Evolutionary conservation across 1,284 basidiomycete genomes (phyloP), one percentile per base, ranked within the genome.

Genomic region (Ganoderma multipileum): DNA sequence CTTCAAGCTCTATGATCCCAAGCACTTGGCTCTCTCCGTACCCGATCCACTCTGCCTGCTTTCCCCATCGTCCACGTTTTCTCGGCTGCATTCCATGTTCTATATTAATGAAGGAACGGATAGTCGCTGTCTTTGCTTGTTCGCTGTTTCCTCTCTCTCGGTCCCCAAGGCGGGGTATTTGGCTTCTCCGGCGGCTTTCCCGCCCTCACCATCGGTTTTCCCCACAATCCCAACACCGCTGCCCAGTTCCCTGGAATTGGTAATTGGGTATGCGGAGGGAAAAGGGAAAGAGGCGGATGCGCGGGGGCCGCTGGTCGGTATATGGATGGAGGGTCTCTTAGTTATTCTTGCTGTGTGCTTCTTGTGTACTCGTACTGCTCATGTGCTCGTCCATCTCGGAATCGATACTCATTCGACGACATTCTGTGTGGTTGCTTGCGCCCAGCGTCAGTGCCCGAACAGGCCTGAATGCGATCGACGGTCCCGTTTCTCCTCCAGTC

Each of bases 51-150:
- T 42, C 38, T 23, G 14, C 16, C 63, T 63, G 66, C 62, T 67
- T 55, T 69, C 61, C 50, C 61, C 28, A 18, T 63, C 33, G 47
- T 55, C 33, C 41, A 59, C 41, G 36, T 36, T 59, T 62, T 39
- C 61, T 65, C 64, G 50, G 63, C 63, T 57, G 61, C 64, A 59
- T 64, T 66, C 66, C 67, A 68, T 59, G 71, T 42, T 68, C 67
- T 72, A 68, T 61, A 68, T 60, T 68, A 67, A 68, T 58, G 60
- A 61, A 66, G 68, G 71, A 63, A 69, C 69, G 66, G 69, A 71
- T 72, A 72, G 69, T 72, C 69, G 65, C 64, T 63, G 65, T 67
- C 65, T 63, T 72, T 72, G 69, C 71, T 69, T 72, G 30, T 71
- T 69, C 64, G 66, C 66, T 68, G 71, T 65, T 72, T 72, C 71